Conservation (phyloP, 2,329 filamentous ascomycete species). For the Penicillium sp. region DNA sequence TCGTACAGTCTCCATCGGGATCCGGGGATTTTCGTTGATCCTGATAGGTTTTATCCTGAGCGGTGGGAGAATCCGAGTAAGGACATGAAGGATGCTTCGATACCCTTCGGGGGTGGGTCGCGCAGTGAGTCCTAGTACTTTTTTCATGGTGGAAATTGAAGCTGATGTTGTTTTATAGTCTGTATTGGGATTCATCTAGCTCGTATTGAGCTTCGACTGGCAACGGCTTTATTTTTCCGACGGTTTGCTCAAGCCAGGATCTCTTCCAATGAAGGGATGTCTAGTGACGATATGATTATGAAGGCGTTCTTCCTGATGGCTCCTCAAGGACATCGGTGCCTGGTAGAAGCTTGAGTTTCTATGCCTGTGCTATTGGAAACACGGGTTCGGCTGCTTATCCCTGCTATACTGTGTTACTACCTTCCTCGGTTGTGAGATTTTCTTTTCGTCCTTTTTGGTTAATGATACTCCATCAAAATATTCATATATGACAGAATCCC, state of each 20-base stretch:
- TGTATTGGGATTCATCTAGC: slow-evolving; percentile 71
- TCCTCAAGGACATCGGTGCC: slow-evolving; percentile 44
- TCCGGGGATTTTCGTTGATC: slow-evolving; percentile 49
- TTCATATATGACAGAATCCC: too few relatives aligned
- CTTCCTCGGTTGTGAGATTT: too few relatives aligned
- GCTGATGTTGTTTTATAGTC: slow-evolving; percentile 32
- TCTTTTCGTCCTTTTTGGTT: too few relatives aligned
- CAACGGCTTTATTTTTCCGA: slow-evolving; percentile 53
- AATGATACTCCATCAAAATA: too few relatives aligned
- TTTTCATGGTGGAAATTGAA: not conserved
- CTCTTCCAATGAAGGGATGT: slow-evolving; percentile 26
- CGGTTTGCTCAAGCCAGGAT: slow-evolving; percentile 23
- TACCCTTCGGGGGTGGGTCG: slow-evolving; percentile 68
- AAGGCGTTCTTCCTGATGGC: slow-evolving; percentile 47
- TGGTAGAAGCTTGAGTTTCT: slow-evolving; percentile 27
- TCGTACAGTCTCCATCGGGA: slow-evolving; percentile 59
- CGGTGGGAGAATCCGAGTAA: slow-evolving; percentile 27
- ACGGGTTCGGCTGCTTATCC: too few relatives aligned
- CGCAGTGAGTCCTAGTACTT: slow-evolving; percentile 42
- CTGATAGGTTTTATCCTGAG: slow-evolving; percentile 37
- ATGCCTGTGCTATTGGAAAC: not conserved
- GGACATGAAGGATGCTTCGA: slow-evolving; percentile 58
- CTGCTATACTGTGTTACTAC: too few relatives aligned
- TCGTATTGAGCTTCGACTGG: slow-evolving; percentile 56
- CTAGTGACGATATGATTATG: slow-evolving; percentile 44